Conservation (phyloP, 163 green algal genomes). For the Prototheca cutis region DNA sequence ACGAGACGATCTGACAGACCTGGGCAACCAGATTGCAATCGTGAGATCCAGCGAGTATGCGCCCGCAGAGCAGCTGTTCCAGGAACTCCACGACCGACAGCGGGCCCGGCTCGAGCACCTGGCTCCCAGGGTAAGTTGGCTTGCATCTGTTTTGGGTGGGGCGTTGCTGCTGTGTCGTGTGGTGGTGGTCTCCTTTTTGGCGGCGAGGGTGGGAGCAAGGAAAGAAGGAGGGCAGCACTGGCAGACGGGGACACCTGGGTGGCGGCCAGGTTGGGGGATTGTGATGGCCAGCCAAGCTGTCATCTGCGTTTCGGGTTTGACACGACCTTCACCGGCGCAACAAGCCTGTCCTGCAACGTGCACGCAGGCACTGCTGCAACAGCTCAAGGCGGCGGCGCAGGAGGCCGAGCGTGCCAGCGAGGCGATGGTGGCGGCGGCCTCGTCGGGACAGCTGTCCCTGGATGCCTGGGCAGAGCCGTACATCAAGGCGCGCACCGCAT, state of each 20-base stretch:
- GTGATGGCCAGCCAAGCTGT: neutral
- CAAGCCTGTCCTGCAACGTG: neutral
- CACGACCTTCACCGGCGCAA: neutral
- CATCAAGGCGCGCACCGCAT: slow-evolving; percentile 28
- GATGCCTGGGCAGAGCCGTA: slow-evolving; percentile 59
- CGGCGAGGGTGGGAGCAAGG: too few species aligned
- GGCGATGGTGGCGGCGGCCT: slow-evolving; percentile 27
- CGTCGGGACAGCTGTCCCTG: slow-evolving; percentile 22
- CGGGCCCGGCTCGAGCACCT: slow-evolving; percentile 39
- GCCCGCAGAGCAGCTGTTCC: slow-evolving; percentile 44
- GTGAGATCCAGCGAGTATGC: slow-evolving; percentile 61
- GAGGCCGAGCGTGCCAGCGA: slow-evolving; percentile 37
- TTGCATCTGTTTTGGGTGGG: too few species aligned
- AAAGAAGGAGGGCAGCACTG: too few species aligned
- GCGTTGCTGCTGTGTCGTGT: too few species aligned
- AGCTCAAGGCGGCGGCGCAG: slow-evolving; percentile 13
- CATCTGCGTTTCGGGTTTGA: neutral
- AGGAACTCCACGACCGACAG: slow-evolving; percentile 46
- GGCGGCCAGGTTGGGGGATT: too few species aligned
- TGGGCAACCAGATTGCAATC: slow-evolving; percentile 62
- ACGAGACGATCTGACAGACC: slow-evolving; percentile 37
- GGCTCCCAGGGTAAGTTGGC: slow-evolving; percentile 16
- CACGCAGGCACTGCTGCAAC: slow-evolving; percentile 10
- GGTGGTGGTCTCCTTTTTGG: too few species aligned
- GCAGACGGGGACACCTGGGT: too few species aligned